Conservation (phyloP, 2,329 filamentous ascomycete genomes). For the Hypomyces perniciosus region DNA sequence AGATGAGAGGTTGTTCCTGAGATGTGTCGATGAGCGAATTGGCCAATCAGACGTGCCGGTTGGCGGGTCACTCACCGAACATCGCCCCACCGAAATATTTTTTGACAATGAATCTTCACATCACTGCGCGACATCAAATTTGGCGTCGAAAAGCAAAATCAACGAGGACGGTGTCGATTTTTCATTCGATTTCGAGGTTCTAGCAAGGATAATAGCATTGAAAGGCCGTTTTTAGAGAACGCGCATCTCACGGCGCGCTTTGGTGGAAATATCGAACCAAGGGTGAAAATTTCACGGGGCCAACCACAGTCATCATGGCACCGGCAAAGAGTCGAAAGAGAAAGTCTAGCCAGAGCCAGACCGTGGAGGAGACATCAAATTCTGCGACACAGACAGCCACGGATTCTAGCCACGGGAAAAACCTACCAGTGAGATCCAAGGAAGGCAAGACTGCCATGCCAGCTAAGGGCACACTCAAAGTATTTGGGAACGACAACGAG, state of each 20-base stretch:
- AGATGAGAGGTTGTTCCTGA: constrained; percentile 1
- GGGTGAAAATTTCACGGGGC: constrained; percentile 1
- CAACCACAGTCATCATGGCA: constrained; percentile 12
- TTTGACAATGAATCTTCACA: constrained; percentile 2
- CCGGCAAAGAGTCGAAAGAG: constrained; percentile 22
- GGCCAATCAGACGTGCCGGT: constrained; percentile 12
- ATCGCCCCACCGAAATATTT: constrained; percentile 14
- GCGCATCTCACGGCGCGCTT: background rate
- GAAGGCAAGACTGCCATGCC: constrained; percentile 19
- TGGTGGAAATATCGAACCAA: background rate
- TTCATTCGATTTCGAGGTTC: background rate
- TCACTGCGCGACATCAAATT: background rate
- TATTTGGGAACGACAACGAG: constrained; percentile 31
- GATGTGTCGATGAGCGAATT: background rate
- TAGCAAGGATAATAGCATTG: background rate
- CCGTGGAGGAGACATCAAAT: constrained; percentile 7
- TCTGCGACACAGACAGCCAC: constrained; percentile 12
- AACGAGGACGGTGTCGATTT: background rate
- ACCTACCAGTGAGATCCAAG: constrained; percentile 31
- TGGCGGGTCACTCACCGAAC: constrained; percentile 4
- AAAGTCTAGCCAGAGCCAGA: constrained; percentile 21
- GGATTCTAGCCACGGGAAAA: constrained; percentile 20
- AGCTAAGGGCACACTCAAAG: constrained; percentile 24
- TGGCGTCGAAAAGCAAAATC: constrained; percentile 4
- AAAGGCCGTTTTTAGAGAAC: background rate